These are phyloP conservation scores for Sporothrix pallida DNA, from an alignment of 2,329 filamentous ascomycete species.

Conservation along the genomic window DNA sequence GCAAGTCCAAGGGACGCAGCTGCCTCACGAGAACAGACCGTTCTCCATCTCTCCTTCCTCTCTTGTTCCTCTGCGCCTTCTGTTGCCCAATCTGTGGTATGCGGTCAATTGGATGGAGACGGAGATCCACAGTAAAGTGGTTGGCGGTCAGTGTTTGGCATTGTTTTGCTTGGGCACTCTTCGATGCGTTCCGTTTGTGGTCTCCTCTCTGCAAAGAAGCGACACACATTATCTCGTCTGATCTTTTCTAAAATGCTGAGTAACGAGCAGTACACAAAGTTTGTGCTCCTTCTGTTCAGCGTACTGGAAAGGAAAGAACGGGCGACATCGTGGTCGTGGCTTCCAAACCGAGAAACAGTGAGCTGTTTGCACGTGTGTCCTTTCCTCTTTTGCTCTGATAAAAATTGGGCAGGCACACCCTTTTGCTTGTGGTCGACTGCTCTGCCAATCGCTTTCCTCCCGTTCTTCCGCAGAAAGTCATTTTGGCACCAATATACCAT, in stretches of 20 bases:
- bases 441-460: slow-evolving; percentile 11
- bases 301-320: background rate
- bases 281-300: background rate
- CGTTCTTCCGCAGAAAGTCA: background rate
- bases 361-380: slow-evolving; percentile 1
- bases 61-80: background rate
- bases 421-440: background rate
- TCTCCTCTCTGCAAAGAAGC: background rate
- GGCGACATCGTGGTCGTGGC: background rate
- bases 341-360: background rate
- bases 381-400: slow-evolving; percentile 1
- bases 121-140: background rate
- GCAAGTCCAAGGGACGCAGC: background rate
- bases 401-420: slow-evolving; percentile 18
- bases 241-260: background rate
- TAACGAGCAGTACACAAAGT: background rate
- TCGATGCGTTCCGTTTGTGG: background rate
- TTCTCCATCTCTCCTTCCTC: slow-evolving; percentile 11
- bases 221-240: background rate
- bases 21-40: background rate
- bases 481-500: background rate
- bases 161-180: background rate
- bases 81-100: background rate
- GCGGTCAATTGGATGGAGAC: background rate
- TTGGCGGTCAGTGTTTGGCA: background rate